phyloP scores from a whole-genome alignment of 1,139 yeast species.

The Debaryomycetaceae sp. region DNA sequence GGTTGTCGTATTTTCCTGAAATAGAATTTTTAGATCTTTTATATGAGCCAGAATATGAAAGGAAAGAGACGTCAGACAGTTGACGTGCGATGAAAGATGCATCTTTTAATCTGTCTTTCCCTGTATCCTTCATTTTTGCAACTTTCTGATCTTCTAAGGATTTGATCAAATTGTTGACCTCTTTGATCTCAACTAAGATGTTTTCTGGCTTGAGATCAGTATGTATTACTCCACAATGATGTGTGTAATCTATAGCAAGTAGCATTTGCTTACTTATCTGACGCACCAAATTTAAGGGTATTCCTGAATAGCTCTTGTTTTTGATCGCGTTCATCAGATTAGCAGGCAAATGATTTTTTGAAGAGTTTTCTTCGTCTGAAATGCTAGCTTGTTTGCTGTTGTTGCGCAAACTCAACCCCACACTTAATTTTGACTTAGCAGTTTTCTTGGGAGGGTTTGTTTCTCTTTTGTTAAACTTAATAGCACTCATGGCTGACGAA shows the following conservation, averaged over 20 bases:
- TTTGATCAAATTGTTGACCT: constrained; percentile 32
- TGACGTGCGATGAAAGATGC: background rate
- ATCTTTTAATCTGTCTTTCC: background rate
- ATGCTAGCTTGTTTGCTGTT: background rate
- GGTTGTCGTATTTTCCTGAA: constrained; percentile 18
- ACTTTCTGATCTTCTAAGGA: constrained; percentile 31
- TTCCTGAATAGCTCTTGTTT: constrained; percentile 22
- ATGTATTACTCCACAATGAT: constrained; percentile 41
- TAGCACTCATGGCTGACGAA: constrained; percentile 2
- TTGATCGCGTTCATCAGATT: background rate
- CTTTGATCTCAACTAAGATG: constrained; percentile 38
- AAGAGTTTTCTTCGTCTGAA: constrained; percentile 4
- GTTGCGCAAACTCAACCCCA: constrained; percentile 16
- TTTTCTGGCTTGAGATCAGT: constrained; percentile 47
- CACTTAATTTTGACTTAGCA: constrained; percentile 24
- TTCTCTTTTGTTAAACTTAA: constrained; percentile 22
- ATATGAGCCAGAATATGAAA: constrained; percentile 12
- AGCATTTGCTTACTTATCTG: constrained; percentile 38
- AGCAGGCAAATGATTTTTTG: background rate
- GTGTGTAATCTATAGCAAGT: constrained; percentile 39
- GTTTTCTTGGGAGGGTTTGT: constrained; percentile 18
- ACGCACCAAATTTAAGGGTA: constrained; percentile 35
- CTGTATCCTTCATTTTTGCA: constrained; percentile 10
- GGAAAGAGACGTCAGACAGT: background rate
- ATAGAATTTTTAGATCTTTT: constrained; percentile 23